Conservation (phyloP, 176 grass and related monocot species). For the Oryza rufipogon region DNA sequence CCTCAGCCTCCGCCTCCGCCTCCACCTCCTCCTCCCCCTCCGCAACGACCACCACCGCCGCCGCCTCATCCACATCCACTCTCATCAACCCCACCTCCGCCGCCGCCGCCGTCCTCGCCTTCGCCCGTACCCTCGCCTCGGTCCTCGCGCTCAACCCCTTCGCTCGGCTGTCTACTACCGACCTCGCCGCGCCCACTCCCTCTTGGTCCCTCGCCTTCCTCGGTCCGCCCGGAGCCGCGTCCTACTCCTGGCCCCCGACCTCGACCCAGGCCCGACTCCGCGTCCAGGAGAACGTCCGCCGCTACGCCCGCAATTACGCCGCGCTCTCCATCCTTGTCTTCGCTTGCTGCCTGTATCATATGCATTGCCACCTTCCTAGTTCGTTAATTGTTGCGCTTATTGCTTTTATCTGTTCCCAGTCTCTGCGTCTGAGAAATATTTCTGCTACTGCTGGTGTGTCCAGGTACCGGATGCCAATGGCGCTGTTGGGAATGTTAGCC, state of each 20-base stretch:
- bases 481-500: conserved; percentile 66
- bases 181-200: conserved; percentile 69
- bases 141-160: conserved; percentile 85
- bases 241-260: conserved; percentile 83
- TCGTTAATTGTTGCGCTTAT: neutral
- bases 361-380: neutral
- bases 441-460: conserved; percentile 15
- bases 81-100: neutral
- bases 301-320: conserved; percentile 83
- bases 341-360: conserved; percentile 72
- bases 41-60: conserved; percentile 10
- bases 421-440: neutral
- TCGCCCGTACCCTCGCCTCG: conserved; percentile 69
- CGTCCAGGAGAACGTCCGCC: conserved; percentile 92
- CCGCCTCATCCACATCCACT: conserved; percentile 27
- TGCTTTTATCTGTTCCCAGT: neutral
- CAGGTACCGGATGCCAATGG: conserved; percentile 87
- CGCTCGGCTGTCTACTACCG: conserved; percentile 54
- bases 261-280: conserved; percentile 78
- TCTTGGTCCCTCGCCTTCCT: conserved; percentile 84
- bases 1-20: neutral
- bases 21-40: conserved; percentile 32
- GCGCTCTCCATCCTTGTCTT: conserved; percentile 73
- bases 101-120: conserved; percentile 54
- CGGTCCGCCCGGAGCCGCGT: conserved; percentile 47